A percentile compares a stretch with the other conserved stretches of the same genome.
Conservation (phyloP, 345 rosid genomes). For the Odontarrhena argentea region DNA sequence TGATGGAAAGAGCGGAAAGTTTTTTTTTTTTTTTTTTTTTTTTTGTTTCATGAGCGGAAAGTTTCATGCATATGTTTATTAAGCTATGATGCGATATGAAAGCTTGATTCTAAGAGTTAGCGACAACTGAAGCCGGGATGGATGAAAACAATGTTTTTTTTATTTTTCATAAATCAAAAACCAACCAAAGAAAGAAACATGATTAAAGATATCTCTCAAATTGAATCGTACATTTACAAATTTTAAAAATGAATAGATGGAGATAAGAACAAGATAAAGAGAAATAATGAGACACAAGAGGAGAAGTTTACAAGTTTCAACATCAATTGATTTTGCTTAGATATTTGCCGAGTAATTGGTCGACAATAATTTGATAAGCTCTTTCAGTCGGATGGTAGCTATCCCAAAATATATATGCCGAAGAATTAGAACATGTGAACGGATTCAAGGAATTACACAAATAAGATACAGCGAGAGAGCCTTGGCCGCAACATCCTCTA, state of each 20-base stretch:
- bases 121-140: no score
- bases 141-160: no score
- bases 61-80: no score
- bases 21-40: no score
- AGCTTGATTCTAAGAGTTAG: no score
- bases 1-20: no score
- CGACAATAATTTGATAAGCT: conserved; percentile 47
- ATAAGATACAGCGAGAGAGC: conserved; percentile 47
- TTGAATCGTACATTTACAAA: no score
- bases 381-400: conserved; percentile 69
- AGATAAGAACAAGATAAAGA: conserved; percentile 2
- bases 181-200: no score
- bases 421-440: conserved; percentile 43
- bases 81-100: no score
- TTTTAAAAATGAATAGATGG: background rate
- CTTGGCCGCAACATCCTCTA: conserved; percentile 63
- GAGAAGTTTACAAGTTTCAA: background rate
- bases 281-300: background rate
- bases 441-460: conserved; percentile 50
- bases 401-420: conserved; percentile 59
- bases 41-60: no score
- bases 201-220: no score
- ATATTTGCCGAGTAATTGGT: conserved; percentile 22
- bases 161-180: no score
- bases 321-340: conserved; percentile 2